Percentiles rank a stretch among this genome's conserved stretches.
phyloP scores from a whole-genome alignment of 495 filamentous ascomycete genomes.

The Podospora sp. region DNA sequence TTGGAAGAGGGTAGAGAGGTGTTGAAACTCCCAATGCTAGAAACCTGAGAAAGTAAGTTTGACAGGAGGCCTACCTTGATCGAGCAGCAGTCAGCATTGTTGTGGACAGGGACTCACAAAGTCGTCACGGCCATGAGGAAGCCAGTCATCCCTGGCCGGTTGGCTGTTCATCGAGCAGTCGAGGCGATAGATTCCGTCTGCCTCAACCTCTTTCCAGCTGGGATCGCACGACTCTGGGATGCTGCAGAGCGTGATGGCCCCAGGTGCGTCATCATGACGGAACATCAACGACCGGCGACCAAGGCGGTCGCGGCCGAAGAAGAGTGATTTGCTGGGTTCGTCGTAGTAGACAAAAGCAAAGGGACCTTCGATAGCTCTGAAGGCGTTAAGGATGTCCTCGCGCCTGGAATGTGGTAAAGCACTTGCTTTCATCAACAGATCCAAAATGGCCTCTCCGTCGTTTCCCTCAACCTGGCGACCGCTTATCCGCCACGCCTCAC shows the following conservation, averaged over 20 bases:
- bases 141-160: conserved; percentile 30
- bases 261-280: conserved; percentile 43
- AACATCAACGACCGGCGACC: conserved; percentile 81
- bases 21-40: conserved; percentile 66
- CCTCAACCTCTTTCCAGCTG: conserved; percentile 78
- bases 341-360: conserved; percentile 93
- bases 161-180: conserved; percentile 33
- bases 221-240: conserved; percentile 60
- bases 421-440: conserved; percentile 58
- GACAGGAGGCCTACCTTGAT: conserved; percentile 29
- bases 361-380: conserved; percentile 74
- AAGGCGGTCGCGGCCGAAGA: conserved; percentile 82
- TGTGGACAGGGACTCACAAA: conserved; percentile 44
- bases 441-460: conserved; percentile 74
- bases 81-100: conserved; percentile 1
- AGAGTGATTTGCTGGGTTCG: conserved; percentile 58
- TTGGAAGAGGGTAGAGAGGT: conserved; percentile 46
- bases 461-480: conserved; percentile 63
- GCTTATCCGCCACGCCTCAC: conserved; percentile 87
- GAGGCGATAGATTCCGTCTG: conserved; percentile 72
- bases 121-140: conserved; percentile 23
- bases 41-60: conserved; percentile 54
- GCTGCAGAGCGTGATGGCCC: conserved; percentile 71
- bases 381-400: conserved; percentile 50
- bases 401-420: conserved; percentile 29